phyloP scores from a whole-genome alignment of 2,329 filamentous ascomycete genomes.

The Fusarium sulawesiense region DNA sequence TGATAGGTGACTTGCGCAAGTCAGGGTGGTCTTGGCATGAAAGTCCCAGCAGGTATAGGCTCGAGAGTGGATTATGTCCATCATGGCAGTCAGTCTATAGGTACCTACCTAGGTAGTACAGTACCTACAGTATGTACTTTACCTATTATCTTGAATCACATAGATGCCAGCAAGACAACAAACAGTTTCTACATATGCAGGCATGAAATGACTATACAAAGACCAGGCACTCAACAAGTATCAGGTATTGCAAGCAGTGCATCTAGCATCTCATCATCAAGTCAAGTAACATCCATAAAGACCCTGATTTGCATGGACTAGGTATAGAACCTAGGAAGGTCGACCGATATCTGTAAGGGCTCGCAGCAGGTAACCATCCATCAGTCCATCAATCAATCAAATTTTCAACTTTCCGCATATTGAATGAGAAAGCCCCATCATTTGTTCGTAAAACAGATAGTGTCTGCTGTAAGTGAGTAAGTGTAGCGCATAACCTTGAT shows the following conservation, averaged over 20 bases:
- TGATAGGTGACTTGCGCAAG: constrained; percentile 7
- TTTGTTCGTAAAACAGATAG: background rate
- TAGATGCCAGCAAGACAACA: background rate
- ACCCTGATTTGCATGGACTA: constrained; percentile 26
- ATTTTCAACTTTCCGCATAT: constrained; percentile 26
- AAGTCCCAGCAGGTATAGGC: background rate
- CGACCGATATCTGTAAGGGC: constrained; percentile 3
- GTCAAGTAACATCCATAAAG: background rate
- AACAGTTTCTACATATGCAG: background rate
- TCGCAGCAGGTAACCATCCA: background rate
- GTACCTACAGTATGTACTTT: background rate
- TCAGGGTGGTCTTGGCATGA: constrained; percentile 23
- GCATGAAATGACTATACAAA: background rate
- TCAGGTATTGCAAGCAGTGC: background rate
- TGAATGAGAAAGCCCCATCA: constrained; percentile 22
- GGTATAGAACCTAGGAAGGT: background rate
- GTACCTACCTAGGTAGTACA: no score
- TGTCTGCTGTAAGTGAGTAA: constrained; percentile 1
- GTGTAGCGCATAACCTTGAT: constrained; percentile 28
- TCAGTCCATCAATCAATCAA: constrained; percentile 15
- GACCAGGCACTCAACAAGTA: background rate
- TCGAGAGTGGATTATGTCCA: background rate
- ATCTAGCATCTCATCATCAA: background rate
- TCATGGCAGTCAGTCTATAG: constrained; percentile 1
- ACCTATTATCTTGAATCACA: background rate